Evolutionary conservation across 345 rosid genomes (phyloP).

Genomic region (Arabidopsis thaliana): DNA sequence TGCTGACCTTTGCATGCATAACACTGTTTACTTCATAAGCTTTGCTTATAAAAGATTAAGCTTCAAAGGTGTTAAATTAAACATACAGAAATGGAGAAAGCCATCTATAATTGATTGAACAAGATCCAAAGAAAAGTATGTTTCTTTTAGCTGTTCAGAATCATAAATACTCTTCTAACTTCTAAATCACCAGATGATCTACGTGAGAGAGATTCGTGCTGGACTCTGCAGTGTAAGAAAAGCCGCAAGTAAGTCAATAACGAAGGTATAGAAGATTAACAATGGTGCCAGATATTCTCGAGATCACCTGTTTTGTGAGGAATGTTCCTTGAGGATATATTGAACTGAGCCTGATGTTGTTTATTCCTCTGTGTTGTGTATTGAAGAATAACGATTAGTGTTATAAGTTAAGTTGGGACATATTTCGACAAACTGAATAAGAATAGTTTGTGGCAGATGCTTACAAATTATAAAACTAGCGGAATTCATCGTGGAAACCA

Average conservation of each 20-base stretch:
- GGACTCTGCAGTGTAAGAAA: conserved; percentile 38
- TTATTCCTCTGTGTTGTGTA: conserved; percentile 19
- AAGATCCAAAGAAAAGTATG: conserved; percentile 22
- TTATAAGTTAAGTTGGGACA: not conserved
- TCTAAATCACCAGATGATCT: conserved; percentile 29
- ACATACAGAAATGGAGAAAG: conserved; percentile 27
- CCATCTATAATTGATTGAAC: conserved; percentile 32
- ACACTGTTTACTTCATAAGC: conserved; percentile 31
- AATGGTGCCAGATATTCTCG: not conserved
- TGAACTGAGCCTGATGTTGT: conserved; percentile 30
- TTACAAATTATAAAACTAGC: conserved; percentile 53
- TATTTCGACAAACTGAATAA: not conserved
- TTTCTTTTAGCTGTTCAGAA: conserved; percentile 26
- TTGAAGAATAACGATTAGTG: conserved; percentile 10
- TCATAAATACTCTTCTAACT: conserved; percentile 39
- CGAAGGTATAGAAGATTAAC: conserved; percentile 11
- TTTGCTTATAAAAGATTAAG: conserved; percentile 34
- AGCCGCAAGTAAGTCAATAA: conserved; percentile 6
- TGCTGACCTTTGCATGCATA: conserved; percentile 20
- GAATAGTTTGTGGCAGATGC: conserved; percentile 25
- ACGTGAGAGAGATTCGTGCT: conserved; percentile 35
- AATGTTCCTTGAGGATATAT: conserved; percentile 26
- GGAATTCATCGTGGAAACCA: conserved; percentile 83
- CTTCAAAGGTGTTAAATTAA: conserved; percentile 24
- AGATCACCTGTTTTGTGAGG: conserved; percentile 35